phyloP scores from a whole-genome alignment of 139 green algal genomes.

The Chlorella vulgaris region DNA sequence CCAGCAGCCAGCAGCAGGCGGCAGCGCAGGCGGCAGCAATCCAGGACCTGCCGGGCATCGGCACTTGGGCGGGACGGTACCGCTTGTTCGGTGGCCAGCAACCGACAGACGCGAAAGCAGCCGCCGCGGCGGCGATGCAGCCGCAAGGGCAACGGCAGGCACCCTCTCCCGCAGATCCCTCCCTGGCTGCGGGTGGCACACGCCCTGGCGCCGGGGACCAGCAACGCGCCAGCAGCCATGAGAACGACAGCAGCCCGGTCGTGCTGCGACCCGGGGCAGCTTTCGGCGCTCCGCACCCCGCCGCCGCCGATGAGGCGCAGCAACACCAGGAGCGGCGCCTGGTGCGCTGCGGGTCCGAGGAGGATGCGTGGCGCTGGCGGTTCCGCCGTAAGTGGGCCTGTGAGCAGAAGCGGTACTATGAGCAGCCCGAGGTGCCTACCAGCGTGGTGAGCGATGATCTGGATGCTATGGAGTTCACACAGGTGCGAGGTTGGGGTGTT shows the following conservation, averaged over 20 bases:
- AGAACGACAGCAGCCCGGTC: conserved; percentile 24
- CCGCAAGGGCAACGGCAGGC: not conserved
- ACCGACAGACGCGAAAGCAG: not conserved
- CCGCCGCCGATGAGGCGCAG: too few species aligned
- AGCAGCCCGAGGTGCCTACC: not conserved
- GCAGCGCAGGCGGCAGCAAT: not conserved
- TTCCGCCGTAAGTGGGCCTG: conserved; percentile 39
- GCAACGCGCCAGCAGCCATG: too few species aligned
- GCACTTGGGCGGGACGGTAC: conserved; percentile 38
- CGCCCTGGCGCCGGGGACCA: too few species aligned
- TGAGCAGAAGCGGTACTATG: conserved; percentile 28
- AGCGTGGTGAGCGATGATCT: conserved; percentile 31
- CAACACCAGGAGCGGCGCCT: not conserved
- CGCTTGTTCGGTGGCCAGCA: conserved; percentile 24
- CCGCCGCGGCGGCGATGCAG: not conserved
- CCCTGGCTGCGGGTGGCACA: not conserved
- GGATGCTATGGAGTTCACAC: conserved; percentile 35
- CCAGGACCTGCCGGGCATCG: conserved; percentile 38
- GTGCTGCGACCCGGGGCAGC: conserved; percentile 14
- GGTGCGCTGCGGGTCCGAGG: conserved; percentile 10
- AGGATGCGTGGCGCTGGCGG: conserved; percentile 23
- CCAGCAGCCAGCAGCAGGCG: too few species aligned
- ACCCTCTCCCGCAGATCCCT: not conserved
- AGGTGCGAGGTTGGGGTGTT: too few species aligned
- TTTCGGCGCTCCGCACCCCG: too few species aligned